Evolutionary conservation across 2,329 filamentous ascomycete genomes (phyloP).

Genomic region (Thelonectria rubi): DNA sequence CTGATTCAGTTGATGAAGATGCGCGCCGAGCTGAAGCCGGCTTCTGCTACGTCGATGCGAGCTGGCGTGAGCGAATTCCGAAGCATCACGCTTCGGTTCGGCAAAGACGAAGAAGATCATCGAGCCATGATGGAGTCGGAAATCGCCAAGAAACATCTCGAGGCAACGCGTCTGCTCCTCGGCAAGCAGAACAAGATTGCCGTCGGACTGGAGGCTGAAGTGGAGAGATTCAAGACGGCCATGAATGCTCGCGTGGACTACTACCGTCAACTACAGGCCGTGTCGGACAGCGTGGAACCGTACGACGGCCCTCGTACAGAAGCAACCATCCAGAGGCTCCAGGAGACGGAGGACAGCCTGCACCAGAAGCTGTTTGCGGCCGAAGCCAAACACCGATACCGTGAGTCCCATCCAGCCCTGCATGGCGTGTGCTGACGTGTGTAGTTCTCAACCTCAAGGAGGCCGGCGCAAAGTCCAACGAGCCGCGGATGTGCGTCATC

Average conservation of each 20-base stretch:
- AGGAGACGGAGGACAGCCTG: slow-evolving; percentile 52
- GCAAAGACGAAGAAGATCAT: slow-evolving; percentile 42
- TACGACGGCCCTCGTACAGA: slow-evolving; percentile 73
- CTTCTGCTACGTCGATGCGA: slow-evolving; percentile 70
- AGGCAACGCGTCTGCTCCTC: slow-evolving; percentile 64
- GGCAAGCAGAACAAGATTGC: slow-evolving; percentile 61
- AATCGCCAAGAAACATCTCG: slow-evolving; percentile 72
- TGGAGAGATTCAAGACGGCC: slow-evolving; percentile 76
- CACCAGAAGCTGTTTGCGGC: slow-evolving; percentile 67
- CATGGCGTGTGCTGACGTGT: slow-evolving; percentile 17
- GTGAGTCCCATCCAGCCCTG: slow-evolving; percentile 49
- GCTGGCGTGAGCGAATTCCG: slow-evolving; percentile 76
- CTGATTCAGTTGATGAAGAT: slow-evolving; percentile 60
- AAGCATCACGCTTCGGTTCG: slow-evolving; percentile 66
- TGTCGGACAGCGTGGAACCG: slow-evolving; percentile 87
- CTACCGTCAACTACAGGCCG: slow-evolving; percentile 86
- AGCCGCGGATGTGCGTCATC: slow-evolving; percentile 82
- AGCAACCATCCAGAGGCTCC: slow-evolving; percentile 48
- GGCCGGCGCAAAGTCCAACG: slow-evolving; percentile 68
- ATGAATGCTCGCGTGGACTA: slow-evolving; percentile 91
- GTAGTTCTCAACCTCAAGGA: slow-evolving; percentile 63
- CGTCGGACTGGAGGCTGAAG: slow-evolving; percentile 69
- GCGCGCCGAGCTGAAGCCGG: slow-evolving; percentile 59
- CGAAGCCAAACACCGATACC: slow-evolving; percentile 80
- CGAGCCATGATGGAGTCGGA: slow-evolving; percentile 73